phyloP scores from a whole-genome alignment of 2,329 filamentous ascomycete species.

The Aspergillus quadrilineatus region DNA sequence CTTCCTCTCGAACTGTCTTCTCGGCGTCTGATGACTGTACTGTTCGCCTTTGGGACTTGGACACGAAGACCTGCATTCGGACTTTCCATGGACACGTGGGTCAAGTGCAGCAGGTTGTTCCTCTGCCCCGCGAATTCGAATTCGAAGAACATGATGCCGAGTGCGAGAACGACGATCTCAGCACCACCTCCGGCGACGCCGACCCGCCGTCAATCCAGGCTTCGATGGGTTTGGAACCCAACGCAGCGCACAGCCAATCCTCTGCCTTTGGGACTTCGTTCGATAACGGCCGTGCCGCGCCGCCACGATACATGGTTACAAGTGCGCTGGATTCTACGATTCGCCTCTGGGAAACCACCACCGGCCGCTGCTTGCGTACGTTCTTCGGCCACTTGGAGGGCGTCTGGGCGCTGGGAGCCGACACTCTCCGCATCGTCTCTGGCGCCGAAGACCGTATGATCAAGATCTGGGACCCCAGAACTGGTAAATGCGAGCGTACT shows the following conservation, averaged over 20 bases:
- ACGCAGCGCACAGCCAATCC: slow-evolving; percentile 38
- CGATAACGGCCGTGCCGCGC: slow-evolving; percentile 64
- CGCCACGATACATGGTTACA: slow-evolving; percentile 88
- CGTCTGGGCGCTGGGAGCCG: slow-evolving; percentile 88
- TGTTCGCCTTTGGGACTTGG: slow-evolving; percentile 88
- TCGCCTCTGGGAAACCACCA: slow-evolving; percentile 84
- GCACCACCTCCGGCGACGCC: slow-evolving; percentile 35
- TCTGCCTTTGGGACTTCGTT: slow-evolving; percentile 65
- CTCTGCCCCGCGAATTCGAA: slow-evolving; percentile 84
- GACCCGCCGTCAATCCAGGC: slow-evolving; percentile 26
- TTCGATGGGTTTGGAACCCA: slow-evolving; percentile 26
- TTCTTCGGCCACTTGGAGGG: slow-evolving; percentile 98
- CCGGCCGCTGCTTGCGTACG: slow-evolving; percentile 78
- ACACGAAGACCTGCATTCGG: slow-evolving; percentile 73
- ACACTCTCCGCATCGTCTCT: slow-evolving; percentile 82
- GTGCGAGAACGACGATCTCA: slow-evolving; percentile 57
- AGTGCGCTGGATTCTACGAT: slow-evolving; percentile 89
- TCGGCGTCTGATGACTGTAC: slow-evolving; percentile 93
- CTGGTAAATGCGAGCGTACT: slow-evolving; percentile 86
- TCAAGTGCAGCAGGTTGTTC: slow-evolving; percentile 87
- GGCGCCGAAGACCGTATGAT: slow-evolving; percentile 93
- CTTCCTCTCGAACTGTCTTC: slow-evolving; percentile 77
- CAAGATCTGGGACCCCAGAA: slow-evolving; percentile 91
- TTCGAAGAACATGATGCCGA: slow-evolving; percentile 68
- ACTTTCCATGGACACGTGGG: slow-evolving; percentile 87